A percentile compares a stretch with the other conserved stretches of the same genome.
phyloP scores from a whole-genome alignment of 176 grass and related monocot species.

The Musa schizocarpa region DNA sequence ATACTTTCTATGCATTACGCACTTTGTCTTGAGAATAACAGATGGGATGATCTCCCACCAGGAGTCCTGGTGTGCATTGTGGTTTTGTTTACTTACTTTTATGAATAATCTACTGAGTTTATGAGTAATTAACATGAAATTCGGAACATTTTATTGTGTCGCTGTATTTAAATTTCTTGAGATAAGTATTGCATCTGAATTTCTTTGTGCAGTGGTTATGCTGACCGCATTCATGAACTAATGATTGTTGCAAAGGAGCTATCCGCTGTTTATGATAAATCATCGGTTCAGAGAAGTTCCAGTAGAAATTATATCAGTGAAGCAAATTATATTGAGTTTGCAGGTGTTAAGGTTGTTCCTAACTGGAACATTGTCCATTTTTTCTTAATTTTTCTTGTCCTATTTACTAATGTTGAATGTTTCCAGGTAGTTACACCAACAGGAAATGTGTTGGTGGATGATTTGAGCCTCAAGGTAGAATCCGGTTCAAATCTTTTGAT shows the following conservation, averaged over 20 bases:
- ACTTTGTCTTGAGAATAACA: too few species aligned
- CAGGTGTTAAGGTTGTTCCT: constrained; percentile 66
- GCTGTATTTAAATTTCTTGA: neutral
- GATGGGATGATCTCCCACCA: too few species aligned
- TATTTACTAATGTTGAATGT: constrained; percentile 29
- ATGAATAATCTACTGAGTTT: too few species aligned
- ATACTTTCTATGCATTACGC: too few species aligned
- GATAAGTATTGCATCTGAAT: neutral
- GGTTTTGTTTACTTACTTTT: too few species aligned
- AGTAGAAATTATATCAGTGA: constrained; percentile 75
- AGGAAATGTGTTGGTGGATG: constrained; percentile 77
- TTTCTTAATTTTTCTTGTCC: constrained; percentile 5
- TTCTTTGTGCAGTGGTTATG: constrained; percentile 66
- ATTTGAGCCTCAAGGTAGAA: constrained; percentile 86
- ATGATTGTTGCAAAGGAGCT: constrained; percentile 77
- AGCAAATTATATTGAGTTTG: constrained; percentile 95
- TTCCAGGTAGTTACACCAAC: constrained; percentile 95
- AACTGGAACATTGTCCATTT: constrained; percentile 14
- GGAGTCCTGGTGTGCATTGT: too few species aligned
- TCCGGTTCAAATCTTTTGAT: constrained; percentile 96
- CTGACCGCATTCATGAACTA: constrained; percentile 85
- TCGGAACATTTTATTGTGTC: neutral
- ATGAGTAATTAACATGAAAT: neutral
- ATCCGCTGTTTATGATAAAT: constrained; percentile 45
- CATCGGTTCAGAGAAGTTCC: constrained; percentile 41